Base-by-base conservation (phyloP, 1,284 basidiomycete genomes). In the Rhodofomes roseus region DNA sequence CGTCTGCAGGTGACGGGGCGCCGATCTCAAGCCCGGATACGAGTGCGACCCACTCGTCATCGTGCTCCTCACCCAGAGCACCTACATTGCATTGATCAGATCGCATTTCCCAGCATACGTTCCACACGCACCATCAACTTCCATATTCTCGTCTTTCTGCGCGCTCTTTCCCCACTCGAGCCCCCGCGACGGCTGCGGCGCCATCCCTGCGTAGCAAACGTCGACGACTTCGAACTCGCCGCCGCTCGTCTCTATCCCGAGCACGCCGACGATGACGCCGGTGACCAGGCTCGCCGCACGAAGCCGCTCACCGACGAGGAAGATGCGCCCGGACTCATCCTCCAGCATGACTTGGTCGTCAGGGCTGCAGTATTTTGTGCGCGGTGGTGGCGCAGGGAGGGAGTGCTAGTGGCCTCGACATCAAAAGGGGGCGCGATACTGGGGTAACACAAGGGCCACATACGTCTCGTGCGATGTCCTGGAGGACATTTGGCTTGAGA, bases 161-260 rank as follows among this genome's bases (percentile, higher is more conserved):
- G 71, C 62, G 11, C 67, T 65, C 16, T 73, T 72, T 16, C 68
- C 62, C 64, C 76, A 71, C n/a, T 69, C 29, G 8, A 59, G 31
- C 12, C 60, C 64, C 41, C 68, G 25, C 51, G 62, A 70, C 7
- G 59, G 71, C 63, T 90, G 85, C 1, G 86, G 86, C 8, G 95
- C 87, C 74, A 95, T 78, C 0, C 89, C 95, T 2, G 95, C 83
- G 69, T 85, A 93, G 73, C 93, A 94, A 4, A 93, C 74, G 72
- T 98, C 96, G n/a, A 92, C 81, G 4, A 97, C 95, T 70, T 98
- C 92, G 67, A 99, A 98, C 63, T 98, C 95, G 7, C 97, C 96
- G 23, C 81, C 81, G 0, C 85, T 79, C 0, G 92, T 97, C 73
- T 99, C 97, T 67, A 90, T 86, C 2, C 96, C 96, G 11, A 99